Base-by-base conservation (phyloP, 2,329 filamentous ascomycete genomes). In the Dothistroma pini region DNA sequence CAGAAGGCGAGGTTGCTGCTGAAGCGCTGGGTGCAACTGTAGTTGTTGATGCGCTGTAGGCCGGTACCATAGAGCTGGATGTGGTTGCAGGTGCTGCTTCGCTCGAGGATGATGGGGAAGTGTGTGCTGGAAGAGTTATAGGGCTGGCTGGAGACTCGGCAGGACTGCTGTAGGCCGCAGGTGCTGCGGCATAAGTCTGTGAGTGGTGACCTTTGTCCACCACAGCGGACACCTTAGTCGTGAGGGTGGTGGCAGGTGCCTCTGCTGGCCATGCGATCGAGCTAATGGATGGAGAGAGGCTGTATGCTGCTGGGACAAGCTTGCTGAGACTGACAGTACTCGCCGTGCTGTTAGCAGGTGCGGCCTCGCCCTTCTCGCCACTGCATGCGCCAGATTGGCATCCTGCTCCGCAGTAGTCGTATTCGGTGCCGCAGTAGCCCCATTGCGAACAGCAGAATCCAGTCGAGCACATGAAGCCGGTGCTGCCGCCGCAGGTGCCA, bases 301-400 rank as follows among this genome's bases (percentile, higher is more conserved):
- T 50, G 32, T 53, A 54, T 5, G 16, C 54, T 35, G 29, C 60
- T 50, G 55, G 55, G 1, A 34, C 32, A n/a, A 38, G 25, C 22
- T 32, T 31, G 12, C 29, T 29, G n/a, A 35, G 51, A 35, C n/a
- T 32, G 25, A 35, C n/a, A 11, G 51, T 53, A 12, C 10, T 34
- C 51, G 34, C 35, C 2, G 48, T 58, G 19, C 21, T 54, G 31
- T 56, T 60, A 14, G 56, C 50, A 14, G 54, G 29, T 8, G 56
- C 44, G 44, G 60, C 38, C 14, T 29, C 53, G 25, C 53, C 58
- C 1, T 50, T 56, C 14, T 59, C 60, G n/a, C 57, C 62, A 41
- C 53, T 19, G 50, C 65, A 67, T 34, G 60, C 58, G 49, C 65
- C 65, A 34, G 60, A 56, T 51, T 72, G 70, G 63, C 69, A 72